phyloP scores from a whole-genome alignment of 129 eudicot species.

The Centella asiatica region DNA sequence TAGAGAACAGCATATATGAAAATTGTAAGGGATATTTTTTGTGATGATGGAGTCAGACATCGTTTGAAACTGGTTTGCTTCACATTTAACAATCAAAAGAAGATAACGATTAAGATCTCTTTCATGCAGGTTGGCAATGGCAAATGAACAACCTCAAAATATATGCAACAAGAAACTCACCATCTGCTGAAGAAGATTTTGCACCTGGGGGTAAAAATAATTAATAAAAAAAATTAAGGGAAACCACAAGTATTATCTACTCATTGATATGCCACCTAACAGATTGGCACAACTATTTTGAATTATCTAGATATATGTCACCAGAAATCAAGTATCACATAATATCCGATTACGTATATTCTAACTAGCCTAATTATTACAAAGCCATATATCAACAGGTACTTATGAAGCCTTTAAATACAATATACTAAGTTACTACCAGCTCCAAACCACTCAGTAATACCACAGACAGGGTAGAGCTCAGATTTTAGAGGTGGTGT shows the following conservation, averaged over 20 bases:
- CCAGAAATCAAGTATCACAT: no score
- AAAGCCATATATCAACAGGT: not conserved
- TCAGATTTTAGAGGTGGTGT: no score
- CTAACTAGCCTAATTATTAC: no score
- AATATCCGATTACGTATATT: no score
- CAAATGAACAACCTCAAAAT: not conserved
- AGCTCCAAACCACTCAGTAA: not conserved
- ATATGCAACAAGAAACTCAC: slow-evolving; percentile 26
- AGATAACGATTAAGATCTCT: not conserved
- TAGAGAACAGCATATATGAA: not conserved
- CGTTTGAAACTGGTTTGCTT: slow-evolving; percentile 91
- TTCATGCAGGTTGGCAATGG: no score
- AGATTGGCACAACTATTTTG: no score
- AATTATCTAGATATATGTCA: no score
- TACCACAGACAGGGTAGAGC: no score
- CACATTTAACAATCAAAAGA: slow-evolving; percentile 7
- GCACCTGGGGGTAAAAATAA: slow-evolving; percentile 57
- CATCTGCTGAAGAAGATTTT: slow-evolving; percentile 86
- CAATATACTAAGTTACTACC: not conserved
- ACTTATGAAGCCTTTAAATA: no score
- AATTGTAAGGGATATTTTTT: slow-evolving; percentile 75
- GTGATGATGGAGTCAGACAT: slow-evolving; percentile 81
- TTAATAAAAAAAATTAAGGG: slow-evolving; percentile 1
- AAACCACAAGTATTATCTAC: not conserved
- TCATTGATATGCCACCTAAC: not conserved